Conservation (phyloP, 1,284 basidiomycete species). For the Fistulinella cinereoalba region DNA sequence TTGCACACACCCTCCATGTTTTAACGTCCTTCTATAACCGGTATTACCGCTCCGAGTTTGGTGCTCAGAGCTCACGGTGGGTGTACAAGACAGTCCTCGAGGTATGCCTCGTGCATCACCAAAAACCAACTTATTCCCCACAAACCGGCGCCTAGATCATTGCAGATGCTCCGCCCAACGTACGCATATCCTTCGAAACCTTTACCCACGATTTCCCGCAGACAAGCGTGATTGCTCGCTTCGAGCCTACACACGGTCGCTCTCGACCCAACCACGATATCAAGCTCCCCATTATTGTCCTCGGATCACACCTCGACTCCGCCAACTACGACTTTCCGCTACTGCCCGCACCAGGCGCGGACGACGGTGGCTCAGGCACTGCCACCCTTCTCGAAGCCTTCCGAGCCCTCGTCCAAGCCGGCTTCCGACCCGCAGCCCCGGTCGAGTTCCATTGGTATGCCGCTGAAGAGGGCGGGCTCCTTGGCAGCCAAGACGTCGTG, state of each 20-base stretch:
- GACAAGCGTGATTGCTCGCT: slow-evolving; percentile 49
- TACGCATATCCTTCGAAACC: slow-evolving; percentile 18
- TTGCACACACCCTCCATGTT: slow-evolving; percentile 10
- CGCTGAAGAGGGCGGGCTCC: slow-evolving; percentile 87
- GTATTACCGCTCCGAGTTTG: slow-evolving; percentile 14
- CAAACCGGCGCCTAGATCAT: slow-evolving; percentile 12
- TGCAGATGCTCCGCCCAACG: slow-evolving; percentile 6
- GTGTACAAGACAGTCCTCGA: slow-evolving; percentile 15
- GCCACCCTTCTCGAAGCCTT: slow-evolving; percentile 90
- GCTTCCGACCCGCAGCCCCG: slow-evolving; percentile 70
- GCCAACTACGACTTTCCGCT: slow-evolving; percentile 35
- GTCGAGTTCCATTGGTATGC: slow-evolving; percentile 96
- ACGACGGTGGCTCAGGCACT: slow-evolving; percentile 86
- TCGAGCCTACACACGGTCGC: slow-evolving; percentile 28
- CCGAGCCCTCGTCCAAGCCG: slow-evolving; percentile 68
- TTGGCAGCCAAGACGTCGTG: slow-evolving; percentile 89
- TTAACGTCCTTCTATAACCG: slow-evolving; percentile 18
- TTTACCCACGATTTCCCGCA: slow-evolving; percentile 59
- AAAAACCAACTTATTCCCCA: too few relatives aligned
- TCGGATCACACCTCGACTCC: slow-evolving; percentile 56
- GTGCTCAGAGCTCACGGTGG: slow-evolving; percentile 20
- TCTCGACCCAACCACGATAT: slow-evolving; percentile 16
- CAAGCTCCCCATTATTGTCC: slow-evolving; percentile 40
- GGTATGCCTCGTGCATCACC: not conserved
- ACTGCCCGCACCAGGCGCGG: slow-evolving; percentile 49